phyloP scores from a whole-genome alignment of 192 early-diverging fungal genomes.

The Blastocladiella britannica region DNA sequence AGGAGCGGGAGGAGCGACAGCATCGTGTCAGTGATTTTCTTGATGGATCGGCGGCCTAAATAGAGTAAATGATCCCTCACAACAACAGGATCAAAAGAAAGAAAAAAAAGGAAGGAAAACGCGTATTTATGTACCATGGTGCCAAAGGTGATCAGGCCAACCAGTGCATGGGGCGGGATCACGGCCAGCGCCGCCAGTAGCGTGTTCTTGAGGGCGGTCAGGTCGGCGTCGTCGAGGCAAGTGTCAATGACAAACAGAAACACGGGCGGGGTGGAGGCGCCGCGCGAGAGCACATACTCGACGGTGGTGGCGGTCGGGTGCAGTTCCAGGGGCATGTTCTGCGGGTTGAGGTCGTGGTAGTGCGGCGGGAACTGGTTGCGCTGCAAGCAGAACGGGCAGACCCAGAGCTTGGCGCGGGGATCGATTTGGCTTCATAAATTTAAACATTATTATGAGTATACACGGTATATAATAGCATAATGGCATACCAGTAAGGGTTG shows the following conservation, averaged over 20 bases:
- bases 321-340: constrained; percentile 83
- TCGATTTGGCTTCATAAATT: constrained; percentile 87
- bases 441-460: too few relatives aligned
- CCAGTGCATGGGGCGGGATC: constrained; percentile 73
- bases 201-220: constrained; percentile 87
- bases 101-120: too few relatives aligned
- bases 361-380: constrained; percentile 94
- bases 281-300: constrained; percentile 78
- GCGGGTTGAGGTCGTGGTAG: constrained; percentile 82
- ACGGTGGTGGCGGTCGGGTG: constrained; percentile 81
- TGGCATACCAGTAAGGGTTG: constrained; percentile 92
- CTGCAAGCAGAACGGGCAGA: constrained; percentile 94
- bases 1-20: background rate
- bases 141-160: constrained; percentile 90
- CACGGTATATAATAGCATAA: background rate
- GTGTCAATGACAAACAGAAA: constrained; percentile 96
- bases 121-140: constrained; percentile 72
- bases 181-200: constrained; percentile 75
- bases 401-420: constrained; percentile 86
- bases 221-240: constrained; percentile 82
- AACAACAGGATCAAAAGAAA: constrained; percentile 1
- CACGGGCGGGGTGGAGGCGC: constrained; percentile 73
- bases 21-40: too few relatives aligned
- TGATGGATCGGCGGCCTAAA: background rate
- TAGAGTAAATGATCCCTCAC: background rate